Percentiles rank a stretch among this genome's conserved stretches.
Conservation (phyloP, 805 yeast species). For the Yamadazyma sp. region DNA sequence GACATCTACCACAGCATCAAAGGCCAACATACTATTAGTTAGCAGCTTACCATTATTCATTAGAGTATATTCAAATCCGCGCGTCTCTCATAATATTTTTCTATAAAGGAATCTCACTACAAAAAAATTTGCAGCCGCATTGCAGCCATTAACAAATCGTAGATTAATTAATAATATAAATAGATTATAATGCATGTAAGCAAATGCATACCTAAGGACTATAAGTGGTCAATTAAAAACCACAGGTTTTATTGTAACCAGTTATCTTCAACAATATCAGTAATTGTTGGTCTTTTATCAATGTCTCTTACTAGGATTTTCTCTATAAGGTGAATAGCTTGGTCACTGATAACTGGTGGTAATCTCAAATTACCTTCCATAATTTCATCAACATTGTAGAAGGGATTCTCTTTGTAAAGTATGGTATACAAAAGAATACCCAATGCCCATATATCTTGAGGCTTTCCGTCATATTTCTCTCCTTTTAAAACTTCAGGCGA, state of each 20-base stretch:
- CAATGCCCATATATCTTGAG: slow-evolving; percentile 97
- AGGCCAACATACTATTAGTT: background rate
- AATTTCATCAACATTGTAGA: slow-evolving; percentile 92
- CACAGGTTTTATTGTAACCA: slow-evolving; percentile 44
- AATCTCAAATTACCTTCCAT: slow-evolving; percentile 82
- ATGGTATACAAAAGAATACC: slow-evolving; percentile 89
- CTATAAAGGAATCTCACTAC: too few relatives aligned
- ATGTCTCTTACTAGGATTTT: slow-evolving; percentile 68
- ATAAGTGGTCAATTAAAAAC: background rate
- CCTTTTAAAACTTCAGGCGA: slow-evolving; percentile 95
- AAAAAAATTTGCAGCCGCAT: too few relatives aligned
- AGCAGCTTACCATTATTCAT: background rate
- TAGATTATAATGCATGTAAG: background rate
- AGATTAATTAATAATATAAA: too few relatives aligned
- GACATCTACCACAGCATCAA: slow-evolving; percentile 8
- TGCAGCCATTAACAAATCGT: too few relatives aligned
- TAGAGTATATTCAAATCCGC: background rate
- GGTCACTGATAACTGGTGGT: slow-evolving; percentile 63
- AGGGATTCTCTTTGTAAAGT: slow-evolving; percentile 91
- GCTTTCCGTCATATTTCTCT: slow-evolving; percentile 83
- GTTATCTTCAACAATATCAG: slow-evolving; percentile 62
- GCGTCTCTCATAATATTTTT: slow-evolving; percentile 2
- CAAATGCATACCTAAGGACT: too few relatives aligned
- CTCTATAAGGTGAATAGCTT: slow-evolving; percentile 57
- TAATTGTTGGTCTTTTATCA: slow-evolving; percentile 66